Evolutionary conservation across 2,329 filamentous ascomycete species (phyloP).

Genomic region (Pestalotiopsis sp.): DNA sequence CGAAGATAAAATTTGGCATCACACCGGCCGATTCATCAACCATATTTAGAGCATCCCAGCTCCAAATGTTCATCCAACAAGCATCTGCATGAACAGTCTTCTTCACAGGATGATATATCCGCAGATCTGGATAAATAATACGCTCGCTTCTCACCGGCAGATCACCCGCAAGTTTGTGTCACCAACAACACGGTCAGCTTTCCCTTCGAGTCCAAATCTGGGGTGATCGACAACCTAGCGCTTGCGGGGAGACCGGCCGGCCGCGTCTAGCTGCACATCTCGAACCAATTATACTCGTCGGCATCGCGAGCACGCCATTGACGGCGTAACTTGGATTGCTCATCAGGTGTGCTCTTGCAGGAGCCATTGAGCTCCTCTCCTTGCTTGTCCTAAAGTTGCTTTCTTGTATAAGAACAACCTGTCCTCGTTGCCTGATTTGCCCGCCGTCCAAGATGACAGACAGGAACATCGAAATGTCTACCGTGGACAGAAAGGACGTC

Average conservation of each 20-base stretch:
- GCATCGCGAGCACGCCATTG: conserved; percentile 9
- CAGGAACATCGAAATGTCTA: not conserved
- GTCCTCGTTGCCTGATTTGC: not conserved
- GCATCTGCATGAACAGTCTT: not conserved
- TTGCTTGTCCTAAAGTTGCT: not conserved
- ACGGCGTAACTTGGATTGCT: not conserved
- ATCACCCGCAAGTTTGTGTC: not conserved
- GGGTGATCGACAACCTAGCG: conserved; percentile 5
- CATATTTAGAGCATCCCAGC: too few relatives aligned
- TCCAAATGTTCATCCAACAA: not conserved
- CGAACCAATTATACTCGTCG: not conserved
- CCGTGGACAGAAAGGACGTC: not conserved
- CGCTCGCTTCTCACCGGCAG: not conserved
- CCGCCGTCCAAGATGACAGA: not conserved
- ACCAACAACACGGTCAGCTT: not conserved
- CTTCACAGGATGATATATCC: not conserved
- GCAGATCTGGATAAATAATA: not conserved
- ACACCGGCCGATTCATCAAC: too few relatives aligned
- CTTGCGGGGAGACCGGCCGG: not conserved
- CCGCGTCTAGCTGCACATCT: not conserved
- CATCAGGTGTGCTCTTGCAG: not conserved
- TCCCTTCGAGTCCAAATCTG: not conserved
- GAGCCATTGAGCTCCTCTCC: not conserved
- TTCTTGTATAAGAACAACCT: not conserved
- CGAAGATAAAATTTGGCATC: too few relatives aligned